Conservation (phyloP, 495 filamentous ascomycete genomes). For the Xylaria castorea region DNA sequence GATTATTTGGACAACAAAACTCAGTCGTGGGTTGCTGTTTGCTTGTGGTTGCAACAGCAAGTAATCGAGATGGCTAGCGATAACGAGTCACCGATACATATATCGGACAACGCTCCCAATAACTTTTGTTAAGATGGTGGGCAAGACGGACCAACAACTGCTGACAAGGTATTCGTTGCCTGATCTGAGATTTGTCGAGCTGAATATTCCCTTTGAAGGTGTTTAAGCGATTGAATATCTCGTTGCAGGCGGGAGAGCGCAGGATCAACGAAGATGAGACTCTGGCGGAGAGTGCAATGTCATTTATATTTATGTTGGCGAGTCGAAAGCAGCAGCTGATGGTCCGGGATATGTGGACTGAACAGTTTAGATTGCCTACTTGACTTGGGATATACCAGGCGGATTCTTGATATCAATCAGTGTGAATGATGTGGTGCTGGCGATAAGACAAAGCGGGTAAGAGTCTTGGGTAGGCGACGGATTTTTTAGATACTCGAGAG, state of each 20-base stretch:
- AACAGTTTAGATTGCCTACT: neutral
- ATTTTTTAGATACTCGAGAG: constrained; percentile 33
- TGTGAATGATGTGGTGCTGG: constrained; percentile 8
- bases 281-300: constrained; percentile 34
- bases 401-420: constrained; percentile 16
- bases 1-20: constrained; percentile 33
- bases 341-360: constrained; percentile 20
- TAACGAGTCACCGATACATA: constrained; percentile 37
- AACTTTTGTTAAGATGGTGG: constrained; percentile 5
- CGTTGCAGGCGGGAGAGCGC: constrained; percentile 40
- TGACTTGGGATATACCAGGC: constrained; percentile 6
- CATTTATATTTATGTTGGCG: constrained; percentile 23
- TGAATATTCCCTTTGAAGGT: constrained; percentile 39
- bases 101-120: constrained; percentile 16
- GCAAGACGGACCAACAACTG: neutral
- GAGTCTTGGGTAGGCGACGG: constrained; percentile 28
- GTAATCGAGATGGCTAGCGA: constrained; percentile 29
- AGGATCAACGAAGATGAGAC: constrained; percentile 34
- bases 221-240: constrained; percentile 48
- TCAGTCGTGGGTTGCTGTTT: constrained; percentile 30
- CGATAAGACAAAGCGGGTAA: constrained; percentile 34
- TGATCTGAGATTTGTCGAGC: constrained; percentile 30
- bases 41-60: constrained; percentile 31
- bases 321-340: constrained; percentile 27
- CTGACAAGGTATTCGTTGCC: constrained; percentile 14